Conservation (phyloP, 129 eudicot genomes). For the Helichrysum umbraculigerum region DNA sequence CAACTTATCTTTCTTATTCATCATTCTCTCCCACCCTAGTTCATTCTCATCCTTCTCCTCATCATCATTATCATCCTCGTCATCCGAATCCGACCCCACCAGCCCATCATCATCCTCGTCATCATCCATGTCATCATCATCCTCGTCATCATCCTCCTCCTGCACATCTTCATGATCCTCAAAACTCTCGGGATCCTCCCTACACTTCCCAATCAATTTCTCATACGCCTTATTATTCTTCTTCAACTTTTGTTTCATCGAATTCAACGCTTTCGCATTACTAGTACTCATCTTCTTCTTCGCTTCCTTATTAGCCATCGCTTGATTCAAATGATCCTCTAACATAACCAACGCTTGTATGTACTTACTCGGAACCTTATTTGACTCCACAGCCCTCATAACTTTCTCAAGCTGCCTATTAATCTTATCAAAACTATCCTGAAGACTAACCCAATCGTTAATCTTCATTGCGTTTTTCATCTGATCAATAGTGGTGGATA, state of each 20-base stretch:
- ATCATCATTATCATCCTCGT: conserved; percentile 37
- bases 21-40: conserved; percentile 60
- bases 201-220: conserved; percentile 56
- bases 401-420: conserved; percentile 79
- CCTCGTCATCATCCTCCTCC: conserved; percentile 54
- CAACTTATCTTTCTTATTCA: conserved; percentile 73
- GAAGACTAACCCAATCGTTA: conserved; percentile 79
- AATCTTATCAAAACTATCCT: conserved; percentile 77
- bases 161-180: conserved; percentile 47
- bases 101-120: conserved; percentile 27
- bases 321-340: conserved; percentile 71
- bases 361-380: conserved; percentile 52
- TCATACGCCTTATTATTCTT: conserved; percentile 77
- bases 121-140: conserved; percentile 23
- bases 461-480: conserved; percentile 88
- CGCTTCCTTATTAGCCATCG: conserved; percentile 76
- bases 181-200: conserved; percentile 71
- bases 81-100: conserved; percentile 31
- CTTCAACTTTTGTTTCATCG: conserved; percentile 83
- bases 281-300: conserved; percentile 92
- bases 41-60: conserved; percentile 34
- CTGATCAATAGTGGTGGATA: conserved; percentile 72
- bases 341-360: conserved; percentile 75
- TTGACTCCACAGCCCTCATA: conserved; percentile 60
- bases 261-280: conserved; percentile 83